A percentile compares a stretch with the other conserved stretches of the same genome.
Conservation (phyloP, 2,329 filamentous ascomycete genomes). For the Fusarium ambrosium region DNA sequence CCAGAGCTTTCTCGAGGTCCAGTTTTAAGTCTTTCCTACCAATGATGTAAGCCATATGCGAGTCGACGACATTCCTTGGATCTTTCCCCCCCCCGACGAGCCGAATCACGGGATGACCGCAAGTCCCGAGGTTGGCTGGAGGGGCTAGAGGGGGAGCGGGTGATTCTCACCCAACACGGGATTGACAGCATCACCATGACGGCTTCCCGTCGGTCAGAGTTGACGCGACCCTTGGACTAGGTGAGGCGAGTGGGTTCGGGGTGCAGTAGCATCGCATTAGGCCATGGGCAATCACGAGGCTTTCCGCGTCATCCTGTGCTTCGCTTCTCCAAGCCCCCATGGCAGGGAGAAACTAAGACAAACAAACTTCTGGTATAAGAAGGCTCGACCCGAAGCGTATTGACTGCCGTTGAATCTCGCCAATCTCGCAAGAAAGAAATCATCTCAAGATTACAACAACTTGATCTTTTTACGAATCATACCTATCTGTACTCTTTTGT, state of each 20-base stretch:
- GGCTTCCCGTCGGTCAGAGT: conserved; percentile 14
- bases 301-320: conserved; percentile 33
- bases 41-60: conserved; percentile 29
- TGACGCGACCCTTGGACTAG: conserved; percentile 25
- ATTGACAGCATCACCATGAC: conserved; percentile 20
- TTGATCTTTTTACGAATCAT: not conserved
- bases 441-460: not conserved
- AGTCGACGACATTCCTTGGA: conserved; percentile 20
- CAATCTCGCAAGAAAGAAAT: conserved; percentile 1
- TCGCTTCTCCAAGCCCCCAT: not conserved
- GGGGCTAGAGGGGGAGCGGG: not conserved
- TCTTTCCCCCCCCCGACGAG: conserved; percentile 9
- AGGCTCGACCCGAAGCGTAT: conserved; percentile 13
- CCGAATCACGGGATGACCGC: conserved; percentile 31
- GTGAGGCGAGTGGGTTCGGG: conserved; percentile 17
- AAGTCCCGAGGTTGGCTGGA: not conserved
- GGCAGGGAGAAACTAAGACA: not conserved
- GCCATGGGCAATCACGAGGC: conserved; percentile 30
- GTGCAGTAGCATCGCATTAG: conserved; percentile 30
- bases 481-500: not conserved
- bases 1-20: not conserved
- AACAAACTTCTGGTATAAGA: conserved; percentile 26
- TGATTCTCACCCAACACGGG: conserved; percentile 16
- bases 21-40: conserved; percentile 9
- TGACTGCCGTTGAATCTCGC: conserved; percentile 11